Base-by-base conservation (phyloP, 2,329 filamentous ascomycete genomes). In the Stachybotrys chartarum region DNA sequence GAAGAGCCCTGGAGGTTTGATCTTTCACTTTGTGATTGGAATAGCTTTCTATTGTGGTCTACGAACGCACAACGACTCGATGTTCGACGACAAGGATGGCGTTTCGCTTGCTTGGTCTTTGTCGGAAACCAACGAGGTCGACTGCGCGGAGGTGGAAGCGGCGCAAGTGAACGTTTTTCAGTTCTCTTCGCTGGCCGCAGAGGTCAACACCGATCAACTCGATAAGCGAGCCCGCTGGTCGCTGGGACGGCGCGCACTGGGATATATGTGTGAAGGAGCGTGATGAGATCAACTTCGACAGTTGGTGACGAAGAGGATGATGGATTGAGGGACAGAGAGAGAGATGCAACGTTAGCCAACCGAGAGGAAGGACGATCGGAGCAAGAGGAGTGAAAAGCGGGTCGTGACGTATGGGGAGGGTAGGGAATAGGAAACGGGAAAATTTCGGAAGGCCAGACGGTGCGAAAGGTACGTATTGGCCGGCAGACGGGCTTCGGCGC, bases 401-500 rank as follows among this genome's bases (percentile, higher is more conserved):
- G 67, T 62, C 63, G 66, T 66, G 68, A 68, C 65, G 66, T 68
- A 62, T 63, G 56, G 62, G 52, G 58, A 58, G 58, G 53, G 64
- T 63, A 68, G 32, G 35, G 32, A 42, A 32, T 48, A 30, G 24
- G 30, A 64, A 65, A 67, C 69, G 70, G 70, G 64, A 66, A 67
- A 53, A 64, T 55, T 56, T 24, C 24, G 61, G 17, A 52, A 69
- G 73, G 72, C 75, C 76, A 66, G 71, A 78, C 74, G 75, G 69
- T 68, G 69, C 69, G 71, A 72, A 68, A 70, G 71, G 69, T 78
- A 76, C 76, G 75, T 74, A 78, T 47, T 67, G 77, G 77, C 76
- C 75, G 73, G 75, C 71, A 75, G 76, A 81, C 77, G 75, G 72
- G 76, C 73, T 80, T 81, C 78, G 77, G 73, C 77, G 74, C 78